Evolutionary conservation across 768 basidiomycete species (phyloP).

Genomic region (Hortiboletus flavorubellus): DNA sequence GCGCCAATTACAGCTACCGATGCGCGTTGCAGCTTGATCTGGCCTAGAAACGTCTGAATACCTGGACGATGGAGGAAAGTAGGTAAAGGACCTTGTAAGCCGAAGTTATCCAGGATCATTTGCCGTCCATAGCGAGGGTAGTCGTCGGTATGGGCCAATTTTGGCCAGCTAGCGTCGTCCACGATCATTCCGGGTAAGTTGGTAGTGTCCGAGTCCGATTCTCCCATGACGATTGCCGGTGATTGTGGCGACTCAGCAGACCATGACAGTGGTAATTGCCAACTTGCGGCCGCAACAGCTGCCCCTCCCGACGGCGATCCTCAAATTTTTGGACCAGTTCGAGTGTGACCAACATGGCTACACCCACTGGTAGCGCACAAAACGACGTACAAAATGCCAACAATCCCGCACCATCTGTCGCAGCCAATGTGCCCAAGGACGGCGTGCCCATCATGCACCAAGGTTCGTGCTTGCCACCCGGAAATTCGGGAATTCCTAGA

Average conservation of each 20-base stretch:
- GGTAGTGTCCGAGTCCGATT: neutral
- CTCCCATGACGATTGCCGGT: neutral
- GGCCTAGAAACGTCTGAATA: conserved; percentile 49
- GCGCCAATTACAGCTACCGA: conserved; percentile 89
- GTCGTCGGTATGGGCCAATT: conserved; percentile 52
- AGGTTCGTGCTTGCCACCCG: conserved; percentile 20
- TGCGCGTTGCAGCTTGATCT: conserved; percentile 72
- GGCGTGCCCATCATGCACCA: conserved; percentile 38
- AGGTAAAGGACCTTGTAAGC: conserved; percentile 61
- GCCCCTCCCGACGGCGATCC: neutral
- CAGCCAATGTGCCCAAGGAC: conserved; percentile 28
- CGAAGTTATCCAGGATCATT: conserved; percentile 91
- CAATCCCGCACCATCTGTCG: conserved; percentile 15
- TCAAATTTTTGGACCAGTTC: neutral
- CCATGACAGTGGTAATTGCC: neutral
- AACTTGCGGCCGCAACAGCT: neutral
- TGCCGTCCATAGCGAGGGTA: conserved; percentile 93
- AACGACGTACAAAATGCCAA: conserved; percentile 13
- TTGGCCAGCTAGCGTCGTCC: conserved; percentile 15
- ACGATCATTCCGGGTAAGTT: neutral
- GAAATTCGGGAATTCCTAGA: neutral
- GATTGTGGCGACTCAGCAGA: neutral
- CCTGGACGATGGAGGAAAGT: neutral
- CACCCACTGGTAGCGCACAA: conserved; percentile 1
- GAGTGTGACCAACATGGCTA: conserved; percentile 12